A percentile compares a stretch with the other conserved stretches of the same genome.
These are phyloP conservation scores for Ziziphus jujuba DNA, from an alignment of 306 rosid species.

Conservation along the genomic window DNA sequence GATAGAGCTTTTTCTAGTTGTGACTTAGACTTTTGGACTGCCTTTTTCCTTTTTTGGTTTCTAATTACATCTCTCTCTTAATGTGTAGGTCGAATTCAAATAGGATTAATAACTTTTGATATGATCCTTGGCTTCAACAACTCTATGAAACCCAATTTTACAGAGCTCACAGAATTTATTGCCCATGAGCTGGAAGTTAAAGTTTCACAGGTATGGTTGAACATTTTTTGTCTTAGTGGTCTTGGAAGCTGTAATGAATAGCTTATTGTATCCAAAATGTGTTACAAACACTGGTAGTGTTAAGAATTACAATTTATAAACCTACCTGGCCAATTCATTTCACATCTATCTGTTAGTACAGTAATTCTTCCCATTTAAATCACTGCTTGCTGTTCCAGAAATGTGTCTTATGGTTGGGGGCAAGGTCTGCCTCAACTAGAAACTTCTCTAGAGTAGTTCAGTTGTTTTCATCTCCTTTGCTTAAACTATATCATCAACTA, in stretches of 20 bases:
- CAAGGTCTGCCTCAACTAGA: background rate
- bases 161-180: conserved; percentile 44
- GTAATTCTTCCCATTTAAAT: background rate
- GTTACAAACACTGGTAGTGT: too few relatives aligned
- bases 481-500: background rate
- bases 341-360: background rate
- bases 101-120: conserved; percentile 40
- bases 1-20: too few relatives aligned
- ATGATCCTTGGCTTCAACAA: conserved; percentile 41
- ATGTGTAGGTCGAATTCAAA: conserved; percentile 37
- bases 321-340: too few relatives aligned
- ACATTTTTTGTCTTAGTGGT: conserved; percentile 2
- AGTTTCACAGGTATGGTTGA: conserved; percentile 42
- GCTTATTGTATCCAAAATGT: too few relatives aligned
- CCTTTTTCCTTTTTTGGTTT: background rate
- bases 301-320: too few relatives aligned
- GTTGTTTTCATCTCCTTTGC: background rate
- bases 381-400: background rate
- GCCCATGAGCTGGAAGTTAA: conserved; percentile 38
- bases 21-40: too few relatives aligned
- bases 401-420: background rate
- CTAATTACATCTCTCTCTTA: conserved; percentile 15
- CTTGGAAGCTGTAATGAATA: too few relatives aligned
- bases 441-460: too few relatives aligned
- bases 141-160: conserved; percentile 39